These are phyloP conservation scores for Avena eriantha DNA, from an alignment of 176 grass and related monocot genomes.

Conservation along the genomic window DNA sequence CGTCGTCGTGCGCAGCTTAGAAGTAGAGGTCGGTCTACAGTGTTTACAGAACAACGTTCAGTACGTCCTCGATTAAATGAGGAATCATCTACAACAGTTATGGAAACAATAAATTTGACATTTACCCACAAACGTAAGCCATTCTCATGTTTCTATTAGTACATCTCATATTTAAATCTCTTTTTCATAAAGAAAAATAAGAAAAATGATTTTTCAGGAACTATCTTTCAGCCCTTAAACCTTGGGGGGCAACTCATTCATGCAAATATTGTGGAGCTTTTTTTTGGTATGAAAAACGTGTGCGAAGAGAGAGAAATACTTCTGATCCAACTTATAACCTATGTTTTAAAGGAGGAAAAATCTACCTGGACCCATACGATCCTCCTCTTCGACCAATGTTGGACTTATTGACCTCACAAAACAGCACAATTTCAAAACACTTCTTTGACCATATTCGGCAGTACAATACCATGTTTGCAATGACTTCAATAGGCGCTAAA, in stretches of 20 bases:
- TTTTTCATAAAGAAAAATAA: background rate
- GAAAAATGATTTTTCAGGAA: background rate
- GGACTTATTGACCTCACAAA: too few relatives aligned
- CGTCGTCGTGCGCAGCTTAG: background rate
- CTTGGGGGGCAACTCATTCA: background rate
- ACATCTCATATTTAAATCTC: too few relatives aligned
- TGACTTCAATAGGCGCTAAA: too few relatives aligned
- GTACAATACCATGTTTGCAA: too few relatives aligned
- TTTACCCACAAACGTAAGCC: too few relatives aligned
- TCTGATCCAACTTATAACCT: background rate
- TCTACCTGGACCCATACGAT: background rate
- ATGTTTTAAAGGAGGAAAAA: background rate
- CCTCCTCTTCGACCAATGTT: background rate
- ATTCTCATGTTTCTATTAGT: too few relatives aligned
- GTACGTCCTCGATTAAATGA: background rate
- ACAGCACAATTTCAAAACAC: too few relatives aligned
- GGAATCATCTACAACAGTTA: too few relatives aligned
- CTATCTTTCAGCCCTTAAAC: background rate
- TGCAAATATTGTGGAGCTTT: background rate
- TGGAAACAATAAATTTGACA: too few relatives aligned
- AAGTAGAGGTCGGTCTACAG: background rate
- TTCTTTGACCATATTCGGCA: too few relatives aligned
- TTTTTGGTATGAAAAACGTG: background rate
- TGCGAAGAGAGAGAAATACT: background rate
- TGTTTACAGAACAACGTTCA: background rate